Base-by-base conservation (phyloP, 2,329 filamentous ascomycete genomes). In the Cercospora sojina region DNA sequence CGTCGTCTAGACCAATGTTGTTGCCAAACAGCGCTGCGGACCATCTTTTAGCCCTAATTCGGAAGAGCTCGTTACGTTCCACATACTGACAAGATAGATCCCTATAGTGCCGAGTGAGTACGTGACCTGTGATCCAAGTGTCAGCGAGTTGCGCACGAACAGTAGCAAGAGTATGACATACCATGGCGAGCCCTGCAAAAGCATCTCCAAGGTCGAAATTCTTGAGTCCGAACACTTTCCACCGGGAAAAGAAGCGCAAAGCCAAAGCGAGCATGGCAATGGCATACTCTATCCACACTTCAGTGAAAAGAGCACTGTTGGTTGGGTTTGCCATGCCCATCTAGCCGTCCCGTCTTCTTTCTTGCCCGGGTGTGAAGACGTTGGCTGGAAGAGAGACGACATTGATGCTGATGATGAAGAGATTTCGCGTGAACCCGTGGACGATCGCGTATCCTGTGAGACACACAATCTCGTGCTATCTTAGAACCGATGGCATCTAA, bases 1-100 rank as follows among this genome's bases (percentile, higher is more conserved):
- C 29, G 7, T 64, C 59, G 29, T 69, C 72, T 25, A 77, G 67
- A 3, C 74, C 75, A 49, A 78, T 74, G 41, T 75, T 77, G 67
- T 72, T 77, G 27, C 75, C 75, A 47, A 70, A 73, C 12, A 65
- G 41, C n/a, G 62, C 74, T 75, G 47, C n/a, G 13, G 35, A 10
- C 16, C 0, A 9, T 64, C 31, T 23, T 64, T 41, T 55, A 57
- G 49, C n/a, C 23, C 27, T 20, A 10, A 4, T 18, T 18, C 29
- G 20, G 23, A 23, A 51, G 10, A 18, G 5, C 1, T 27, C 16
- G 2, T 10, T 16, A 10, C 8, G 29, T 20, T 20, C 10, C 18
- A 23, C 64, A 27, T 64, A 67, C 65, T 66, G 25, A 61, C 47
- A 25, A 69, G 47, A 32, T 71, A 71, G 25, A 71, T 71, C 4